A percentile compares a stretch with the other conserved stretches of the same genome.
These are phyloP conservation scores for Escovopsis weberi DNA, from an alignment of 2,329 filamentous ascomycete species.

Conservation along the genomic window DNA sequence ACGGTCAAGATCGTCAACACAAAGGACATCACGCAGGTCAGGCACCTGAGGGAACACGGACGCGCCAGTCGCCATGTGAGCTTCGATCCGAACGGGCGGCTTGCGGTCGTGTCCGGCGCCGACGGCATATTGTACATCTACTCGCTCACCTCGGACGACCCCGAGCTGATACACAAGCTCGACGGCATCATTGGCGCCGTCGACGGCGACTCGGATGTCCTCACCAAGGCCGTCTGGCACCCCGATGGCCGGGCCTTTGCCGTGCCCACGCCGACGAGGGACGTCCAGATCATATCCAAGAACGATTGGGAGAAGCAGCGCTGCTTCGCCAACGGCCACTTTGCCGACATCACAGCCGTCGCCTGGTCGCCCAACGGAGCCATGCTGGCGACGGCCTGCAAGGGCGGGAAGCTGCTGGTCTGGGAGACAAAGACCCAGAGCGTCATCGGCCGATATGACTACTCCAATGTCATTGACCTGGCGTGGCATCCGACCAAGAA, in stretches of 20 bases:
- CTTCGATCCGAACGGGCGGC: conserved; percentile 67
- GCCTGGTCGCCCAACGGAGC: conserved; percentile 94
- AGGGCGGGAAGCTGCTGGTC: conserved; percentile 55
- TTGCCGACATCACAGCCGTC: conserved; percentile 69
- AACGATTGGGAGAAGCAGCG: conserved; percentile 82
- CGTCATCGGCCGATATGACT: conserved; percentile 63
- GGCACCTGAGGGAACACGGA: conserved; percentile 67
- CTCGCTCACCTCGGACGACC: conserved; percentile 61
- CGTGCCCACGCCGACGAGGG: conserved; percentile 63
- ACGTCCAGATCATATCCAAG: conserved; percentile 77
- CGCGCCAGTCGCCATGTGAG: conserved; percentile 84
- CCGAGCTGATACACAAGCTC: conserved; percentile 67
- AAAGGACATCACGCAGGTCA: conserved; percentile 60
- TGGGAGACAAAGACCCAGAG: conserved; percentile 88
- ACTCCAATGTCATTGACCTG: conserved; percentile 71
- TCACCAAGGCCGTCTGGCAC: conserved; percentile 72
- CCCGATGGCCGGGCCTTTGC: conserved; percentile 89
- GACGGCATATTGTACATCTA: conserved; percentile 89
- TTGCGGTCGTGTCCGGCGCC: conserved; percentile 68
- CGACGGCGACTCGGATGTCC: conserved; percentile 59
- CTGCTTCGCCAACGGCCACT: conserved; percentile 64
- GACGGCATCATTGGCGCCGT: conserved; percentile 72
- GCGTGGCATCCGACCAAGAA: conserved; percentile 88
- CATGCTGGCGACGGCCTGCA: conserved; percentile 57
- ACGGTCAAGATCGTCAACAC: conserved; percentile 81